phyloP scores from a whole-genome alignment of 1,284 basidiomycete genomes.

The Cryptococcus maquisensis region DNA sequence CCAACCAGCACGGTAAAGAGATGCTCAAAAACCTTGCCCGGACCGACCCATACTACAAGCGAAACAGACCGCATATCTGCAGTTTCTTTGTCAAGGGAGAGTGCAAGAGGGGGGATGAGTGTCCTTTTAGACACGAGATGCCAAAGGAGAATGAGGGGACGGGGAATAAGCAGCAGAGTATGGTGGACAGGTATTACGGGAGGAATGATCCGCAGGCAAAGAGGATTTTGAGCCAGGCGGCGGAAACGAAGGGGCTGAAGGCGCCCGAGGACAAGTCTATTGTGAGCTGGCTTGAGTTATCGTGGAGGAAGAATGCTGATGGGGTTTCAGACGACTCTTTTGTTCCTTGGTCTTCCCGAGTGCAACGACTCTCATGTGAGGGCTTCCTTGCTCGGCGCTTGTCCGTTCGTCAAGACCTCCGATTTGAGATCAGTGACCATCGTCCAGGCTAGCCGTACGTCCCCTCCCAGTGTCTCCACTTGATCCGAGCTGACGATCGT shows the following conservation, averaged over 20 bases:
- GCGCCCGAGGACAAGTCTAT: conserved; percentile 84
- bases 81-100: conserved; percentile 95
- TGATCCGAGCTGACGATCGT: not conserved
- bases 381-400: conserved; percentile 65
- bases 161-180: conserved; percentile 65
- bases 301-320: not conserved
- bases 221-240: conserved; percentile 73
- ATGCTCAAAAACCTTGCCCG: conserved; percentile 91
- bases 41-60: conserved; percentile 93
- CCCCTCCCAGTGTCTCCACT: not conserved
- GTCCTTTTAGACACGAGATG: conserved; percentile 92
- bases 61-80: conserved; percentile 89
- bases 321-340: conserved; percentile 71
- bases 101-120: conserved; percentile 84
- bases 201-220: conserved; percentile 83
- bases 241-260: conserved; percentile 71
- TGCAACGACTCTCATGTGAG: conserved; percentile 73
- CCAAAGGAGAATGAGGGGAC: conserved; percentile 74
- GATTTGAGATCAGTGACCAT: conserved; percentile 76
- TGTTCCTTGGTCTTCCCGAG: conserved; percentile 77
- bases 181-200: conserved; percentile 88
- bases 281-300: conserved; percentile 54
- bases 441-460: conserved; percentile 56
- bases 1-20: conserved; percentile 80
- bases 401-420: conserved; percentile 65